Evolutionary conservation across 352 stramenopile species (phyloP).

Genomic region (Globisporangium spinosum): DNA sequence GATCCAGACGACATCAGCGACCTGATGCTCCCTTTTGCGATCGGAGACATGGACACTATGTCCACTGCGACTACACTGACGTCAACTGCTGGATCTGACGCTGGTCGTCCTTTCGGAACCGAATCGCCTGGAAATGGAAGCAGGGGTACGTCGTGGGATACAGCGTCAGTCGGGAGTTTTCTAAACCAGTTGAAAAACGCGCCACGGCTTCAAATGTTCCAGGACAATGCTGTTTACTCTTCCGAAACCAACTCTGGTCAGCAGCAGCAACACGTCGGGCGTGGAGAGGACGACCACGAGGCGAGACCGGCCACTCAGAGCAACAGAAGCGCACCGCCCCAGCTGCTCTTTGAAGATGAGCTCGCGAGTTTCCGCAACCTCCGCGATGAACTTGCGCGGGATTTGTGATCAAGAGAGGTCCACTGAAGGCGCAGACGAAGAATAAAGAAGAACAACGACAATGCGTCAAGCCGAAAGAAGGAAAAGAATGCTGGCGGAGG

Average conservation of each 20-base stretch:
- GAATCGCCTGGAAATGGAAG: constrained; percentile 18
- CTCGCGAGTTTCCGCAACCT: constrained; percentile 65
- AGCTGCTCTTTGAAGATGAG: constrained; percentile 69
- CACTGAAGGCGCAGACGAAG: not conserved
- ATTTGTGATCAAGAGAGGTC: constrained; percentile 18
- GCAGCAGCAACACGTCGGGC: not conserved
- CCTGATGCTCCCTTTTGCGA: constrained; percentile 65
- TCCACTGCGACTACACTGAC: constrained; percentile 45
- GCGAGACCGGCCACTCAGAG: constrained; percentile 8
- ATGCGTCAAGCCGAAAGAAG: not conserved
- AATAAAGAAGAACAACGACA: not conserved
- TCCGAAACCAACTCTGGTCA: not conserved
- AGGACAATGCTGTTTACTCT: not conserved
- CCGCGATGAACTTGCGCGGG: constrained; percentile 57
- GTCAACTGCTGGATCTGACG: constrained; percentile 33
- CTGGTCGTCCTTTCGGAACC: constrained; percentile 18
- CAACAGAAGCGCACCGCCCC: constrained; percentile 1
- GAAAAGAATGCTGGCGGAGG: not conserved
- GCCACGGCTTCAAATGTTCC: constrained; percentile 44
- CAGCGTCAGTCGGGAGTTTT: constrained; percentile 69
- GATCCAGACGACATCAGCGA: constrained; percentile 32
- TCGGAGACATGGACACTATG: constrained; percentile 33
- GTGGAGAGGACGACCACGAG: not conserved
- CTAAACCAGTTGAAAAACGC: constrained; percentile 79
- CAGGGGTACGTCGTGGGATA: constrained; percentile 35